Evolutionary conservation across 2,329 filamentous ascomycete species (phyloP), one percentile per base, ranked within the genome.

Genomic region (Phoma sp.): DNA sequence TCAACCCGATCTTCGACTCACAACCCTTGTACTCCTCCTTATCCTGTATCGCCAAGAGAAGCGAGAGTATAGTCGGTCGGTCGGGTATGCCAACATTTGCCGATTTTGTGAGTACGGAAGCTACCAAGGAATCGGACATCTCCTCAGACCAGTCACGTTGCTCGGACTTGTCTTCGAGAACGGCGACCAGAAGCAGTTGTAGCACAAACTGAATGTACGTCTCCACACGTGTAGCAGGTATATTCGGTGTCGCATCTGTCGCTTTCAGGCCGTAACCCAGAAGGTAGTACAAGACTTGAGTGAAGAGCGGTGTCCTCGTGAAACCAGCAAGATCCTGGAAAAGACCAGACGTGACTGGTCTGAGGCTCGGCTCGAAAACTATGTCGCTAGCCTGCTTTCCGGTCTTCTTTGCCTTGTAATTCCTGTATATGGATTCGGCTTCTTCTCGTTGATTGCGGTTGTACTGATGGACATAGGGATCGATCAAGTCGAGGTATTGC

Each of bases 401-500:
- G 0, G 89, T 92, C 76, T 90, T 92, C 77, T 92, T 92, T 10
- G 92, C 91, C 80, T 95, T 87, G 80, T 91, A 89, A 67, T 89
- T 88, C 65, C 89, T 92, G 78, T 95, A 97, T 3, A 92, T 89
- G 62, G 85, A 87, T 75, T 99, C 95, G 0, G 93, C 92, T 73
- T 99, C 95, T 70, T 99, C 95, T 43, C 95, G 86, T 74, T 98
- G 93, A 67, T 99, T 99, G 71, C 96, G 96, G 68, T 88, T 96
- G 75, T 96, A 99, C 70, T 98, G 92, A 6, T 93, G 90, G 68
- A 93, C 95, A 73, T 97, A 99, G 1, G 96, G 95, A 72, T 99
- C 96, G 43, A 99, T 87, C 39, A 96, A 84, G 63, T 93, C 90
- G 32, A 97, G 84, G 65, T 88, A 95, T 56, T 96, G 86, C 4